These are phyloP conservation scores for Melastoma candidum DNA, from an alignment of 441 rosid genomes.

Conservation along the genomic window DNA sequence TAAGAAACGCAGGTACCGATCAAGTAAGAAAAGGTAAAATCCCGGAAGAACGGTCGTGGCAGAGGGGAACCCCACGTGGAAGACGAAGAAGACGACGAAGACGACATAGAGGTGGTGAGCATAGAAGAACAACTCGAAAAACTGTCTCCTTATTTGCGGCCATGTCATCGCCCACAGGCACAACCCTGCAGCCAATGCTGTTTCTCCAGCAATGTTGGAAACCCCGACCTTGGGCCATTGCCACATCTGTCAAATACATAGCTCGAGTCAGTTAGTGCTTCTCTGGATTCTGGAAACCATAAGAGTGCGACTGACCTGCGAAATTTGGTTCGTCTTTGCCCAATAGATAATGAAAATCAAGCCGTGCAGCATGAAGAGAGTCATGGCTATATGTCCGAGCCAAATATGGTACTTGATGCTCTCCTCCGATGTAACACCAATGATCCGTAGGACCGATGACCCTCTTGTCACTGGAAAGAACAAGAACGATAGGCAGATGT, in stretches of 20 bases:
- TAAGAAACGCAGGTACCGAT: constrained; percentile 14
- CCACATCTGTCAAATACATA: constrained; percentile 7
- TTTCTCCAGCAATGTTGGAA: constrained; percentile 13
- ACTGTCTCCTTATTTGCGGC: constrained; percentile 10
- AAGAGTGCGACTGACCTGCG: too few relatives aligned
- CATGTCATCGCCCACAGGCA: constrained; percentile 5
- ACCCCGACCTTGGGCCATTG: constrained; percentile 8
- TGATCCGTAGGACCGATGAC: constrained; percentile 39
- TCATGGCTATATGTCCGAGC: constrained; percentile 53
- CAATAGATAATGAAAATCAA: too few relatives aligned
- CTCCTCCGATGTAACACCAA: constrained; percentile 54
- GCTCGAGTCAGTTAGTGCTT: too few relatives aligned
- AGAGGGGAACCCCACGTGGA: constrained; percentile 13
- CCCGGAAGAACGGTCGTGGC: constrained; percentile 15
- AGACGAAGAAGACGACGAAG: constrained; percentile 8
- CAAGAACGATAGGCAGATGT: constrained; percentile 40
- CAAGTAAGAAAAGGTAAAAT: constrained; percentile 14
- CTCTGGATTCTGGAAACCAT: too few relatives aligned
- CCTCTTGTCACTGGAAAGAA: constrained; percentile 59
- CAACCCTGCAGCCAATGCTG: constrained; percentile 11
- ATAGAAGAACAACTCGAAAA: constrained; percentile 15
- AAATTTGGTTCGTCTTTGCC: too few relatives aligned
- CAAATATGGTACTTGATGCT: constrained; percentile 66
- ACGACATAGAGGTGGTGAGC: constrained; percentile 13
- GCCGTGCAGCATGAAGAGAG: constrained; percentile 23